Base-by-base conservation (phyloP, 2,329 filamentous ascomycete species). In the Colletotrichum cuscutae region DNA sequence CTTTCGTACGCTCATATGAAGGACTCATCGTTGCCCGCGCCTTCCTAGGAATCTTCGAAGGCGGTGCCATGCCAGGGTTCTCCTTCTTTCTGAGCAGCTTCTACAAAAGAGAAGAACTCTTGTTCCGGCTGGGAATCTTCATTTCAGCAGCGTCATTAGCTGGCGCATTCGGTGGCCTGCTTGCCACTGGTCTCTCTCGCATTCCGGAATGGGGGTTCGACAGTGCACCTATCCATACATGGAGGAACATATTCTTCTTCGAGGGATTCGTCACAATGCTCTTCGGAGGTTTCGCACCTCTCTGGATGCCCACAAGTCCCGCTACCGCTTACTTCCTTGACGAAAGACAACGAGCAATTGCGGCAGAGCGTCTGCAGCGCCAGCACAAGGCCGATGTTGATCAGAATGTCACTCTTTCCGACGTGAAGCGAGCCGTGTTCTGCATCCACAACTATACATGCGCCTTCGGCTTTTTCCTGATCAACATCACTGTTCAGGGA, bases 211-310 rank as follows among this genome's bases (percentile, higher is more conserved):
- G 88, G 87, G 89, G 89, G 0, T 77, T 81, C 7, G 80, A 78
- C 0, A 73, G 80, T 2, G 82, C 82, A 71, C 81, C 77, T 32
- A 83, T 90, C 65, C 81, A 86, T 74, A 86, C 84, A 0, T 89
- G 88, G 88, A 84, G 87, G 72, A 89, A 89, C 78, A 91, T 91
- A 75, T 91, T 91, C 82, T 90, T 91, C 80, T 90, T 91, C 72
- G 89, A 91, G 77, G 89, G 89, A 0, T 78, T 90, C 54, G 76
- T 90, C 73, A 91, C 89, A 11, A 79, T 86, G 26, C 71, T 88
- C 54, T 76, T 87, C 13, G 88, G 87, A 0, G 52, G 85, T 1
- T 71, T 81, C 1, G 86, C 88, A 1, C 88, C 88, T 0, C 82
- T 88, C 64, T 80, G 88, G 73, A 86, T 91, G 82, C 88, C 89